Conservation (phyloP, 371 early-diverging fungal genomes). For the Entomophthora muscae region DNA sequence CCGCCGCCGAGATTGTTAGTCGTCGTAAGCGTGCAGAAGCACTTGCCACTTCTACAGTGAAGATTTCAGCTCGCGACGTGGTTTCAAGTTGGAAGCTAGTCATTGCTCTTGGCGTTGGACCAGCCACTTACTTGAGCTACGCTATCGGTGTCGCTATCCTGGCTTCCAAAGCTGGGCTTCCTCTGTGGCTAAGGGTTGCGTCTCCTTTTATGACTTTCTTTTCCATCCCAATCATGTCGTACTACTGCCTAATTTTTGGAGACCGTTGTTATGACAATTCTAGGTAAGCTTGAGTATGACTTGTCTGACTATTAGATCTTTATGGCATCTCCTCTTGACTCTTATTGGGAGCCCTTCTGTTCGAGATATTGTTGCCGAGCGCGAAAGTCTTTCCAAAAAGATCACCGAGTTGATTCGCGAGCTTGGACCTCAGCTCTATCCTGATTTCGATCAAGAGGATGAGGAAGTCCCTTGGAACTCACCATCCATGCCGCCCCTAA, state of each 20-base stretch:
- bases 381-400: conserved; percentile 54
- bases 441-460: conserved; percentile 45
- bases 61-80: conserved; percentile 87
- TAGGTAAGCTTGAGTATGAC: too few species aligned
- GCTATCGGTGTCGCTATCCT: conserved; percentile 28
- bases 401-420: conserved; percentile 68
- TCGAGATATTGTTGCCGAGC: conserved; percentile 33
- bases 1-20: conserved; percentile 51
- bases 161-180: conserved; percentile 20
- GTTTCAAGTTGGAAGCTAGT: conserved; percentile 92
- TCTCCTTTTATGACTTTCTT: conserved; percentile 38
- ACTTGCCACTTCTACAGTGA: conserved; percentile 71
- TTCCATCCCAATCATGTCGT: conserved; percentile 51
- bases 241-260: conserved; percentile 65
- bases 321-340: conserved; percentile 67
- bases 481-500: background rate
- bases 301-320: too few species aligned
- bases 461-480: conserved; percentile 8
- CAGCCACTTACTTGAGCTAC: conserved; percentile 55
- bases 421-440: conserved; percentile 68
- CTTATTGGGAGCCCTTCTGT: conserved; percentile 27
- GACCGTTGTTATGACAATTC: conserved; percentile 78
- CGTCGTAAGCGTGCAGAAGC: conserved; percentile 73
- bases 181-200: conserved; percentile 17
- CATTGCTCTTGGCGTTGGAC: conserved; percentile 58